Base-by-base conservation (phyloP, 441 rosid species). In the Pelargonium myrrhifolium region DNA sequence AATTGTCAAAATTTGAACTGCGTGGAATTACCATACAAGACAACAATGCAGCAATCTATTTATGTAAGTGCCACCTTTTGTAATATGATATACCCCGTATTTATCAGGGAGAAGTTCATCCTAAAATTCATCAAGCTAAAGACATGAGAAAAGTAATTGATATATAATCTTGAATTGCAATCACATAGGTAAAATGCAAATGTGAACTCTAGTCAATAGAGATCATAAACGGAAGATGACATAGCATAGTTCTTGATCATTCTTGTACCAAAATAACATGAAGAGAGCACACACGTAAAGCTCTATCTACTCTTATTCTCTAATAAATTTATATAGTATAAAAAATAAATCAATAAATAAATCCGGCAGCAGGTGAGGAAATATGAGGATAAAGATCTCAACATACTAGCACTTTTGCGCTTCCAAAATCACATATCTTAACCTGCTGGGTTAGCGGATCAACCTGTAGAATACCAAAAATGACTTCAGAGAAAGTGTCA, bases 381-480 rank as follows among this genome's bases (percentile, higher is more conserved):
- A 21, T 10, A 14, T 24, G 65, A 42, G 31, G 58, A 71, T n/a
- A 18, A 9, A 10, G 64, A 10, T 1, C 21, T 20, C 5, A 40
- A 76, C 89, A 71, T 86, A 92, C 99, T 18, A 95, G 87, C 81
- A 87, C 93, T 87, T 95, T 95, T 26, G 99, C 99, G 66, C 99
- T 95, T 69, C 99, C 99, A 84, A 95, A 95, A 80, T 95, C 99
- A 62, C 99, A 95, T 68, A 95, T 84, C 82, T 95, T 95, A 74
- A 95, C 97, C 76, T 92, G 99, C 65, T 92, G 99, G 17, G 97
- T 90, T 17, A 86, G 92, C 49, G 99, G 98, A 86, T 95, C 93
- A 70, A 95, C 99, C 99, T 95, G 78, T 70, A 65, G 59, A 79
- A 35, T 14, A 28, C 42, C n/a, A 68, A 28, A 56, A 56, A 20